Evolutionary conservation across 202 grass and related monocot genomes (phyloP).

Genomic region (Bolboschoenoplectus hybrid): DNA sequence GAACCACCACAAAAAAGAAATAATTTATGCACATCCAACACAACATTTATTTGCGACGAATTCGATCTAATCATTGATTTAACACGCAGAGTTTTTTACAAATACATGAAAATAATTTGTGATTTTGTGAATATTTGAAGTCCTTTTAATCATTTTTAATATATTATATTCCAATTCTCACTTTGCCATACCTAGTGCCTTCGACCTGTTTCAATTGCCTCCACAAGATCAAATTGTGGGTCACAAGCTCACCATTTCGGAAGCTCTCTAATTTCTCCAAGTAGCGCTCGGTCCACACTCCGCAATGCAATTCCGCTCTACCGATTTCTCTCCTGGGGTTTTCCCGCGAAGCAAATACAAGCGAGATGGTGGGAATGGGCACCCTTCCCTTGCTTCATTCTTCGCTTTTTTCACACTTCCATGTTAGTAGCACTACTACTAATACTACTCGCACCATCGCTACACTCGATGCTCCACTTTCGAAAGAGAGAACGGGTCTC

Average conservation of each 20-base stretch:
- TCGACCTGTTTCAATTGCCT: conserved; percentile 26
- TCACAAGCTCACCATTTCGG: conserved; percentile 5
- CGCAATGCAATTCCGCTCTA: conserved; percentile 9
- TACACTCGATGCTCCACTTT: neutral
- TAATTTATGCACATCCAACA: no score
- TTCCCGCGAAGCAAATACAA: neutral
- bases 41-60: no score
- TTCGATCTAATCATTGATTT: no score
- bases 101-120: no score
- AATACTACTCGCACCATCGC: neutral
- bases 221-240: conserved; percentile 36
- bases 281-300: neutral
- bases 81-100: no score
- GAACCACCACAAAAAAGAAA: no score
- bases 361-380: conserved; percentile 1
- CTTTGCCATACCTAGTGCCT: neutral
- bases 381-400: conserved; percentile 26
- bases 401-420: neutral
- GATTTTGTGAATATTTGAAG: no score
- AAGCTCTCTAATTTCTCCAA: neutral
- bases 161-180: neutral
- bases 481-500: neutral
- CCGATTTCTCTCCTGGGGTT: conserved; percentile 3
- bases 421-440: neutral
- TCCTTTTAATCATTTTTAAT: neutral